Conservation (phyloP, 345 rosid genomes). For the Eucalyptus cloeziana region DNA sequence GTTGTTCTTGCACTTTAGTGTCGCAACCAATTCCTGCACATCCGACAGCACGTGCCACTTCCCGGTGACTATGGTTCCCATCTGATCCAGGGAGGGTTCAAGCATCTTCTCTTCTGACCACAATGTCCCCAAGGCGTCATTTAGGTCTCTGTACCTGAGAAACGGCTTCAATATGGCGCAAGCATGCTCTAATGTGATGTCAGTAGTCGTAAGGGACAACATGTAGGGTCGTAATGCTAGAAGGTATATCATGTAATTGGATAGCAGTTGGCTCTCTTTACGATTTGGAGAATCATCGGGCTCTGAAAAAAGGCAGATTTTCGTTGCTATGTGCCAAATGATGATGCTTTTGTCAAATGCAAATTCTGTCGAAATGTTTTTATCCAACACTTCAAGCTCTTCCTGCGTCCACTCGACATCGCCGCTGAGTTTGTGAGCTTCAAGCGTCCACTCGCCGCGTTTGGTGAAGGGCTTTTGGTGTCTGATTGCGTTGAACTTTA, state of each 20-base stretch:
- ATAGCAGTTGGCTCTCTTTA: not conserved
- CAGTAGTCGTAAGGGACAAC: not conserved
- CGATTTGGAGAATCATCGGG: fast-evolving
- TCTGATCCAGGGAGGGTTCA: not conserved
- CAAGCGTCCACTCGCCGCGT: not conserved
- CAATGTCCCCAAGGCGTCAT: not conserved
- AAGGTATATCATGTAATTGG: not conserved
- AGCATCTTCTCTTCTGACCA: not conserved
- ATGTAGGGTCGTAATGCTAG: not conserved
- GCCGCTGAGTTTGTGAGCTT: not conserved
- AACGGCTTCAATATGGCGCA: not conserved
- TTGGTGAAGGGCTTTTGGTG: not conserved
- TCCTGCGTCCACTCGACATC: not conserved
- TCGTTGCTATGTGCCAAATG: not conserved
- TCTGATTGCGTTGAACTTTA: not conserved
- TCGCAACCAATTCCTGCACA: not conserved
- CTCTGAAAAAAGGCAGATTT: not conserved
- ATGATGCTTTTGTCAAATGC: not conserved
- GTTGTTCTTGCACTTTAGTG: fast-evolving
- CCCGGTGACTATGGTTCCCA: not conserved
- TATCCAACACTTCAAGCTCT: not conserved
- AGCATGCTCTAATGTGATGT: not conserved
- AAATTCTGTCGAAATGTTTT: not conserved
- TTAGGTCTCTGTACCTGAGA: not conserved
- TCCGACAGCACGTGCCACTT: not conserved